These are phyloP conservation scores for Serendipita sp. DNA, from an alignment of 768 basidiomycete species.

Conservation along the genomic window DNA sequence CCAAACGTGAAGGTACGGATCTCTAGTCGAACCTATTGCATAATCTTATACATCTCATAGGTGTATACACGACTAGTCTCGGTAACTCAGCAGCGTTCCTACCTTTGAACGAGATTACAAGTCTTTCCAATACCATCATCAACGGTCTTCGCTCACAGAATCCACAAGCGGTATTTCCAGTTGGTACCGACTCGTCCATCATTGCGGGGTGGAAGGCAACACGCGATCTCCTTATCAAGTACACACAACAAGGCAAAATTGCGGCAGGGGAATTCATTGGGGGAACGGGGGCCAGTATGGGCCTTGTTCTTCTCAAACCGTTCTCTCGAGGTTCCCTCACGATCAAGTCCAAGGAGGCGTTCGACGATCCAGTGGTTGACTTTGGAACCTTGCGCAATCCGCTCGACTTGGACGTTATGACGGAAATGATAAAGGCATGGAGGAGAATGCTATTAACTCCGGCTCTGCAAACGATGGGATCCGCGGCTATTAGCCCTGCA, in stretches of 20 bases:
- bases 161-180: background rate
- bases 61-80: background rate
- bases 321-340: slow-evolving; percentile 14
- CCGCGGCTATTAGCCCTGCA: background rate
- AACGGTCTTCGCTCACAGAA: background rate
- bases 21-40: background rate
- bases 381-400: slow-evolving; percentile 10
- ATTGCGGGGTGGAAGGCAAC: background rate
- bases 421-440: background rate
- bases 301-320: background rate
- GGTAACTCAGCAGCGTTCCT: background rate
- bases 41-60: background rate
- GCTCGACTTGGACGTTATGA: background rate
- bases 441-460: background rate
- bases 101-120: background rate
- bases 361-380: slow-evolving; percentile 17
- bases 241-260: background rate
- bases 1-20: background rate
- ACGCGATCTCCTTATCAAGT: background rate
- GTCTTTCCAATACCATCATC: background rate
- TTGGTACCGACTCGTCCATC: background rate
- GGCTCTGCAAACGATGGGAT: background rate
- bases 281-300: background rate
- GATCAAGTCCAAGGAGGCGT: slow-evolving; percentile 15
- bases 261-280: background rate